Evolutionary conservation across 2,329 filamentous ascomycete genomes (phyloP), one percentile per base, ranked within the genome.

Genomic region (Ophiostoma australiae): DNA sequence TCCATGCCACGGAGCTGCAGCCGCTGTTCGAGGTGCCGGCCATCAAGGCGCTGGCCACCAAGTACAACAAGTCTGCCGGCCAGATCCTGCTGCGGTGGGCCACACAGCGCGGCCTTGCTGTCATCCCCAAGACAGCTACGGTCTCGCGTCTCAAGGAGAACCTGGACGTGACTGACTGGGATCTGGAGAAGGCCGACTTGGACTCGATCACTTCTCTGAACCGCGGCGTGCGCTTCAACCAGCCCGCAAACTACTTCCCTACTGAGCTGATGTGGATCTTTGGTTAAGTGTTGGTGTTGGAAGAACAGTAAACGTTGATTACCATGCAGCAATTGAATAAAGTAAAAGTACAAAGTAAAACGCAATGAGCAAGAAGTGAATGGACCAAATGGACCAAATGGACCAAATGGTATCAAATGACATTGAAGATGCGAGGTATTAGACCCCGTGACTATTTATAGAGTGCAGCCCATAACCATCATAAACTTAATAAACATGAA

Each of bases 51-150:
- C 85, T 94, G 73, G 89, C 92, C 23, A 80, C 84, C 76, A 93
- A 91, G 83, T 84, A 92, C 77, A 82, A 82, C 79, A 92, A 91
- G 84, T 88, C 89, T 10, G 85, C 92, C 7, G 90, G 91, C 20
- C 93, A 97, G 85, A 85, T 97, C 37, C 85, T 97, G 73, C 85
- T 97, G 75, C 87, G 93, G 76, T 97, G 93, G 93, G 88, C 92
- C 31, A 96, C 93, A 20, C 92, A 96, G 84, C 86, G 91, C 69
- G 89, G 88, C 41, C 83, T 95, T 71, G 91, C 91, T 67, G 90
- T 95, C 76, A 95, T 95, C 76, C 92, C 88, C 72, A 90, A 90
- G 82, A 85, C 83, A 73, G 87, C 86, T 78, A 84, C 84, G 76
- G 79, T 81, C 67, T 76, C 77, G 41, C 76, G 84, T 35, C 79